phyloP scores from a whole-genome alignment of 176 grass and related monocot species.

The Poa pratensis region DNA sequence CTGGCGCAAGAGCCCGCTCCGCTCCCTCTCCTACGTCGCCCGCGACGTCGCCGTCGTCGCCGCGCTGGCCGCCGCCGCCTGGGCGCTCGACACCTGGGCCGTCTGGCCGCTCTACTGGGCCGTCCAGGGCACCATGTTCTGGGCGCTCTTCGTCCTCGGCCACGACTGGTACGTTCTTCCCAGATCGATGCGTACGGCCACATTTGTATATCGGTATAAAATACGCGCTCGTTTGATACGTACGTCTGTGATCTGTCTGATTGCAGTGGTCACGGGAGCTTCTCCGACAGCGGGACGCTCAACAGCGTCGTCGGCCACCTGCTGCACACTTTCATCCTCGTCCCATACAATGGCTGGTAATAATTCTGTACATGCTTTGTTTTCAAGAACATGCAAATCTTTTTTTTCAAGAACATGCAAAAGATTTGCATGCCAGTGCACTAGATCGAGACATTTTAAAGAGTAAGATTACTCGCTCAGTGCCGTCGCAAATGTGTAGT shows the following conservation, averaged over 20 bases:
- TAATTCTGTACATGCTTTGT: not conserved
- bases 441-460: not conserved
- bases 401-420: too few relatives aligned
- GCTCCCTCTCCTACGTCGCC: constrained; percentile 69
- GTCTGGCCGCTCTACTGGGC: constrained; percentile 80
- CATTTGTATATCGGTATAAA: constrained; percentile 26
- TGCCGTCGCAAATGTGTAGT: not conserved
- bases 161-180: constrained; percentile 69
- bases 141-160: constrained; percentile 93
- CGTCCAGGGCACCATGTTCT: constrained; percentile 91
- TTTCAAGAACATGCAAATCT: too few relatives aligned
- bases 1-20: constrained; percentile 69
- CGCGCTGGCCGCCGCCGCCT: constrained; percentile 41
- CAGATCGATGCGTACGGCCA: not conserved
- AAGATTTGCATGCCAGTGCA: not conserved
- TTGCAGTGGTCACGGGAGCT: constrained; percentile 86
- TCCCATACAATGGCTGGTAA: constrained; percentile 90
- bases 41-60: constrained; percentile 51
- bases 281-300: constrained; percentile 58
- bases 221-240: not conserved
- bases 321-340: constrained; percentile 75
- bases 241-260: not conserved
- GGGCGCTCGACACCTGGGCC: constrained; percentile 17
- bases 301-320: constrained; percentile 82
- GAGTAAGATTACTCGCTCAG: not conserved